Evolutionary conservation across 1,284 basidiomycete species (phyloP).

Genomic region (Fistulina hepatica): DNA sequence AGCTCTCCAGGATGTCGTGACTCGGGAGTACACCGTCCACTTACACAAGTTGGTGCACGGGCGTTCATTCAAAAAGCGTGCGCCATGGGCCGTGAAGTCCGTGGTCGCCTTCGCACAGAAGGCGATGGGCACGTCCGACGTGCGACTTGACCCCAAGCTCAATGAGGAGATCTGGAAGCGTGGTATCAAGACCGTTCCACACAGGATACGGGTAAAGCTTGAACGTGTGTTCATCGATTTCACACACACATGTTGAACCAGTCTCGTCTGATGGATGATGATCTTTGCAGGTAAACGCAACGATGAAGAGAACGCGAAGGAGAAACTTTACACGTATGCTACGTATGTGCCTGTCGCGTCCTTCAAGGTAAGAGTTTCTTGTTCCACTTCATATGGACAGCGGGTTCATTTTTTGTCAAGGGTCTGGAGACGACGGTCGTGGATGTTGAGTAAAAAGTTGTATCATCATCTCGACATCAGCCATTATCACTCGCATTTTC

Average conservation of each 20-base stretch:
- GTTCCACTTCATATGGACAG: neutral
- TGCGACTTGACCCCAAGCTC: slow-evolving; percentile 85
- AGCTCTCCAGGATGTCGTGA: slow-evolving; percentile 91
- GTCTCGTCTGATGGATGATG: too few relatives aligned
- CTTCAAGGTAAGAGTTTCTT: slow-evolving; percentile 65
- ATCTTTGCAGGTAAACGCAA: slow-evolving; percentile 66
- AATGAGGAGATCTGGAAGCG: slow-evolving; percentile 90
- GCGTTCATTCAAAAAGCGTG: slow-evolving; percentile 88
- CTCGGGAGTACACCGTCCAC: slow-evolving; percentile 94
- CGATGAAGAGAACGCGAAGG: slow-evolving; percentile 93
- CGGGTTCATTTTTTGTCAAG: slow-evolving; percentile 27
- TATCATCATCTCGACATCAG: too few relatives aligned
- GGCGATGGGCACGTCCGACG: slow-evolving; percentile 88
- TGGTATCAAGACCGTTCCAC: slow-evolving; percentile 85
- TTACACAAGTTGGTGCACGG: slow-evolving; percentile 89
- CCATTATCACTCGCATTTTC: too few relatives aligned
- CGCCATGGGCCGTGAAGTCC: slow-evolving; percentile 89
- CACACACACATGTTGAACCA: neutral
- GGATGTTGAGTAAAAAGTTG: slow-evolving; percentile 66
- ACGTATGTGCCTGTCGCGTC: slow-evolving; percentile 67
- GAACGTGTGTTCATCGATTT: slow-evolving; percentile 62
- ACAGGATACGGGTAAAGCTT: slow-evolving; percentile 82
- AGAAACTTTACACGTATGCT: slow-evolving; percentile 93
- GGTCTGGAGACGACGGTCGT: slow-evolving; percentile 75
- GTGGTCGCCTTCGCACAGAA: slow-evolving; percentile 84